Conservation (phyloP, 345 rosid species). For the Citrus trifoliata region DNA sequence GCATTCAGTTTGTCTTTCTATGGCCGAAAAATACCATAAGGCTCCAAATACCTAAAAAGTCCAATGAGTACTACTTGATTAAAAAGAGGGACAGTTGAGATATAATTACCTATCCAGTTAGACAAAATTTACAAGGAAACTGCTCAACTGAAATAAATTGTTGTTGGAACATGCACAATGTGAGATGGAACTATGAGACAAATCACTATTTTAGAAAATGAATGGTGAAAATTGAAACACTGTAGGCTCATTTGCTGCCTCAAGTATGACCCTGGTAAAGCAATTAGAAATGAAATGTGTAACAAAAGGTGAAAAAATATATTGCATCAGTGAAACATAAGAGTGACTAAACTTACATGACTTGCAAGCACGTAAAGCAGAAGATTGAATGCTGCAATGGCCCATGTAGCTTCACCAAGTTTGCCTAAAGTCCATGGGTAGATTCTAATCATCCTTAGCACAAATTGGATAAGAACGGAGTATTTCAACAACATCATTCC, state of each 20-base stretch:
- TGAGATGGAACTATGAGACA: no score
- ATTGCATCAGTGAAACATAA: no score
- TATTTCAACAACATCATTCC: constrained; percentile 20
- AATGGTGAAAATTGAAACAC: no score
- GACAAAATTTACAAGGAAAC: no score
- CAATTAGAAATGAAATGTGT: no score
- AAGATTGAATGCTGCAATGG: constrained; percentile 15
- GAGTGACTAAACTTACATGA: constrained; percentile 29
- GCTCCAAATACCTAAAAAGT: constrained; percentile 7
- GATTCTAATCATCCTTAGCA: constrained; percentile 31
- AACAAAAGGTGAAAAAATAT: background rate
- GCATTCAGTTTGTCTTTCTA: background rate
- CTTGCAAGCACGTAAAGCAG: constrained; percentile 31
- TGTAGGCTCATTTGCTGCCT: background rate
- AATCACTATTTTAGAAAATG: no score
- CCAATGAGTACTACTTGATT: background rate
- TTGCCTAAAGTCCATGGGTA: constrained; percentile 30
- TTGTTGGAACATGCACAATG: background rate
- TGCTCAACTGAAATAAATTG: background rate
- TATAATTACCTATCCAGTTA: no score
- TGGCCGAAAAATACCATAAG: constrained; percentile 5
- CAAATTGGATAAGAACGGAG: constrained; percentile 32
- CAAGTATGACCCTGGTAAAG: background rate
- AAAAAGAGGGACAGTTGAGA: no score
- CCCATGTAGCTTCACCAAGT: constrained; percentile 29